Percentiles rank a stretch among this genome's conserved stretches.
These are phyloP conservation scores for Naganishia vaughanmartiniae DNA, from an alignment of 768 basidiomycete species.

Conservation along the genomic window DNA sequence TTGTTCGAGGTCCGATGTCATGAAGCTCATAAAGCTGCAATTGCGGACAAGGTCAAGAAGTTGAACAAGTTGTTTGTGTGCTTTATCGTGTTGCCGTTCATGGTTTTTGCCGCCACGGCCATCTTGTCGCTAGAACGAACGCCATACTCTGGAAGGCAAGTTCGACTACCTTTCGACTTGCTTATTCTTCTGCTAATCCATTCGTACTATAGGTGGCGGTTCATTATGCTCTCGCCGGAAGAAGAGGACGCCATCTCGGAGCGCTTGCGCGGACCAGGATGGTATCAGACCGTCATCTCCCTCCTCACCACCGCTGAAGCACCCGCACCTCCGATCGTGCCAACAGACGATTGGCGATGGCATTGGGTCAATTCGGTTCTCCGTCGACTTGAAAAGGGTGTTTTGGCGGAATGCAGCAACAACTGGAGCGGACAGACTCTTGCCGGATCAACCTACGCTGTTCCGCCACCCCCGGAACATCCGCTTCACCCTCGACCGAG, in stretches of 20 bases:
- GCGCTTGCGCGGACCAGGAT: slow-evolving; percentile 76
- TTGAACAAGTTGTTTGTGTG: slow-evolving; percentile 32
- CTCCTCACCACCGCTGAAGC: slow-evolving; percentile 67
- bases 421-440: slow-evolving; percentile 39
- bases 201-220: slow-evolving; percentile 63
- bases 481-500: slow-evolving; percentile 82
- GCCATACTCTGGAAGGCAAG: slow-evolving; percentile 43
- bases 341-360: slow-evolving; percentile 81
- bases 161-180: no score
- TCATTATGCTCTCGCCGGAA: slow-evolving; percentile 84
- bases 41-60: slow-evolving; percentile 35
- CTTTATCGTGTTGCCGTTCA: slow-evolving; percentile 39
- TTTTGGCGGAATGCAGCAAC: slow-evolving; percentile 58
- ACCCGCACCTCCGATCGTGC: slow-evolving; percentile 61
- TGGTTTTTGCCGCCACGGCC: slow-evolving; percentile 39
- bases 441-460: slow-evolving; percentile 53
- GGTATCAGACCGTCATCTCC: slow-evolving; percentile 77
- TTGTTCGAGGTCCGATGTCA: slow-evolving; percentile 39
- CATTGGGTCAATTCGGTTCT: slow-evolving; percentile 79
- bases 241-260: slow-evolving; percentile 86
- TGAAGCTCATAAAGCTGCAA: slow-evolving; percentile 35
- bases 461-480: slow-evolving; percentile 77
- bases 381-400: slow-evolving; percentile 69
- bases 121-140: slow-evolving; percentile 46
- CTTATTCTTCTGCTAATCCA: neutral